A percentile compares a stretch with the other conserved stretches of the same genome.
These are phyloP conservation scores for Curvularia sp. DNA, from an alignment of 2,329 filamentous ascomycete genomes.

Conservation along the genomic window DNA sequence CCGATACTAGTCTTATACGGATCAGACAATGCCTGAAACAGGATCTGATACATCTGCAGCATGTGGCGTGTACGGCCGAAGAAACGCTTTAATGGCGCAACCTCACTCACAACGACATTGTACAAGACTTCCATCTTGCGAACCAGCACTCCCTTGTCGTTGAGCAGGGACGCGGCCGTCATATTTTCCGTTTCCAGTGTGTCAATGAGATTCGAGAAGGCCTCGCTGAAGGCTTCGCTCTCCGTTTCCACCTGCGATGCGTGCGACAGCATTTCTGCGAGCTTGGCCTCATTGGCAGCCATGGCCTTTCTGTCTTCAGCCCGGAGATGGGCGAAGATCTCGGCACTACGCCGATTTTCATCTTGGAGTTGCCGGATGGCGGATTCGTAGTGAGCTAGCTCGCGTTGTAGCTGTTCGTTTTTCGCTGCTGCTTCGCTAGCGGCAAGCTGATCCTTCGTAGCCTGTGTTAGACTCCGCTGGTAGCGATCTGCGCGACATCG, in stretches of 20 bases:
- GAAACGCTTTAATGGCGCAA: slow-evolving; percentile 21
- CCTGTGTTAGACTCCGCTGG: slow-evolving; percentile 16
- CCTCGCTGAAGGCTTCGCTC: slow-evolving; percentile 18
- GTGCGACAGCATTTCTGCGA: slow-evolving; percentile 5
- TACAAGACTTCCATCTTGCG: slow-evolving; percentile 16
- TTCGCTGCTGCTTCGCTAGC: slow-evolving; percentile 11
- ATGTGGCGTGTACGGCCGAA: slow-evolving; percentile 11
- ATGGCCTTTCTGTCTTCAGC: slow-evolving; percentile 11
- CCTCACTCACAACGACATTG: slow-evolving; percentile 18
- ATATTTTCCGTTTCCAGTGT: slow-evolving; percentile 16
- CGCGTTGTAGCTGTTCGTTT: slow-evolving; percentile 18
- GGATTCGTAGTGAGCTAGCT: slow-evolving; percentile 15
- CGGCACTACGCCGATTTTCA: slow-evolving; percentile 18
- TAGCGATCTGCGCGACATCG: slow-evolving; percentile 22
- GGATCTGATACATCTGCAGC: slow-evolving; percentile 17
- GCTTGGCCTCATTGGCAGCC: slow-evolving; percentile 2
- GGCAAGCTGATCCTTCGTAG: slow-evolving; percentile 8
- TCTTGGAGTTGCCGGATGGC: slow-evolving; percentile 19
- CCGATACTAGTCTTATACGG: neutral
- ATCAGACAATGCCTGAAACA: slow-evolving; percentile 16
- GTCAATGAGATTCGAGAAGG: slow-evolving; percentile 17
- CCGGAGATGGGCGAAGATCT: slow-evolving; percentile 12
- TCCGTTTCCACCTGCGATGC: slow-evolving; percentile 16
- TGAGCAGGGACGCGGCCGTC: slow-evolving; percentile 5
- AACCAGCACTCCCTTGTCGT: slow-evolving; percentile 8